phyloP scores from a whole-genome alignment of 2,329 filamentous ascomycete species.

The Aspergillus latus region DNA sequence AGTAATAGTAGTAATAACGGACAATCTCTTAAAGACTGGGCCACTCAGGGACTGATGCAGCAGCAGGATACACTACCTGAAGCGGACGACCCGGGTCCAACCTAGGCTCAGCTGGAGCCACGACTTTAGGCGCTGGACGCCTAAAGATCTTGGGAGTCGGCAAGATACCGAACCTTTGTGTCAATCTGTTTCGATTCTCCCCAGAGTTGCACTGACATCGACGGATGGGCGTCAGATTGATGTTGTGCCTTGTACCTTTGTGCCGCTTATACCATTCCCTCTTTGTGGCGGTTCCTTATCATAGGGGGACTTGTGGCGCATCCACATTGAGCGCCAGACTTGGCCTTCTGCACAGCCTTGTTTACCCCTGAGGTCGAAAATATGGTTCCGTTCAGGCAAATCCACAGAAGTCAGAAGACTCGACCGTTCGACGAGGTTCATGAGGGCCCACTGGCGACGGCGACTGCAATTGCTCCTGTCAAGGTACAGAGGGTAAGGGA shows the following conservation, averaged over 20 bases:
- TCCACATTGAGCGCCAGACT: background rate
- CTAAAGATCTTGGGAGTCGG: background rate
- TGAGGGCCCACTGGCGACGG: slow-evolving; percentile 15
- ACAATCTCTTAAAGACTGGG: background rate
- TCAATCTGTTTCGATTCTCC: background rate
- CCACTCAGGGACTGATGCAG: too few species aligned
- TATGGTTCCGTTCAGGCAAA: slow-evolving; percentile 3
- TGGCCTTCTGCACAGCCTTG: background rate
- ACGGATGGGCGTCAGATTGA: background rate
- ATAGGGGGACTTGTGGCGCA: slow-evolving; percentile 1
- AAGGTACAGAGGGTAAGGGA: slow-evolving; percentile 5
- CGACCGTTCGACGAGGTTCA: background rate
- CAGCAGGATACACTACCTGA: background rate
- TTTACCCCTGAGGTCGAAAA: background rate
- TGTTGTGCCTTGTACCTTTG: background rate
- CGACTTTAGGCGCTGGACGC: background rate
- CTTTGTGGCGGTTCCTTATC: background rate
- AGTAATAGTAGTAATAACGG: background rate
- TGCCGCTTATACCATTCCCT: background rate
- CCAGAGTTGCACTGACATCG: background rate
- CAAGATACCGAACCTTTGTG: background rate
- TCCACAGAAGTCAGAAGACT: slow-evolving; percentile 12
- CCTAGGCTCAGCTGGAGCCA: background rate
- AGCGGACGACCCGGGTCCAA: background rate
- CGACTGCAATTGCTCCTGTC: slow-evolving; percentile 13